Conservation (phyloP, 257 asterid species). For the Rauvolfia tetraphylla region DNA sequence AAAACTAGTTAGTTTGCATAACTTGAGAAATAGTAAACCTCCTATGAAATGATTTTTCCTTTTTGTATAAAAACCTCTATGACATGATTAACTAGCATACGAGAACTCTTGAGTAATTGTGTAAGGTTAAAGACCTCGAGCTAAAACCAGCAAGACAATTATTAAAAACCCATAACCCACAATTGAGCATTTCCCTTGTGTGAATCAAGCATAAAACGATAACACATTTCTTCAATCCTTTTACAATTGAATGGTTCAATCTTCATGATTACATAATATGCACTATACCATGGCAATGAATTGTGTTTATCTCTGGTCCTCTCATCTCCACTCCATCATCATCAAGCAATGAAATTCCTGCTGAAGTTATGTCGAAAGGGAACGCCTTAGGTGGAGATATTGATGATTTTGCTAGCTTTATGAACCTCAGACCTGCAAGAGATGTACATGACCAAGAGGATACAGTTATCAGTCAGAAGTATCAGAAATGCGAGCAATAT, state of each 20-base stretch:
- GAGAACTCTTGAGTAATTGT: background rate
- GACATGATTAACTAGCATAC: background rate
- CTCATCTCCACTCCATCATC: conserved; percentile 62
- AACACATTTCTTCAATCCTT: background rate
- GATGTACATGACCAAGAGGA: conserved; percentile 9
- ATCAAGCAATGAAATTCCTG: conserved; percentile 62
- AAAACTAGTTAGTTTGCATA: background rate
- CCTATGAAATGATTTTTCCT: background rate
- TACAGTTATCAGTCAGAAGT: background rate
- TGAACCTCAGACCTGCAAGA: conserved; percentile 65
- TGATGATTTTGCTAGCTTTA: conserved; percentile 82
- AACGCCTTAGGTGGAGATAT: conserved; percentile 69
- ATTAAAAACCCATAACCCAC: background rate
- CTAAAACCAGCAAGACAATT: background rate
- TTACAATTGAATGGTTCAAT: background rate
- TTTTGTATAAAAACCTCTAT: background rate
- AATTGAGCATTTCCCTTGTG: background rate
- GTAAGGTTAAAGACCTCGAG: background rate
- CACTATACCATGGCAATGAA: conserved; percentile 55
- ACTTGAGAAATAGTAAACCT: background rate
- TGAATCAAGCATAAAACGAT: conserved; percentile 2
- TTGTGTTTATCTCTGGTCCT: conserved; percentile 64
- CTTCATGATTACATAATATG: conserved; percentile 5
- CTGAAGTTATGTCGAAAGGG: conserved; percentile 48
- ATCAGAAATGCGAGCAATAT: background rate